Evolutionary conservation across 306 rosid species (phyloP).

Genomic region (Cucurbita pepo): DNA sequence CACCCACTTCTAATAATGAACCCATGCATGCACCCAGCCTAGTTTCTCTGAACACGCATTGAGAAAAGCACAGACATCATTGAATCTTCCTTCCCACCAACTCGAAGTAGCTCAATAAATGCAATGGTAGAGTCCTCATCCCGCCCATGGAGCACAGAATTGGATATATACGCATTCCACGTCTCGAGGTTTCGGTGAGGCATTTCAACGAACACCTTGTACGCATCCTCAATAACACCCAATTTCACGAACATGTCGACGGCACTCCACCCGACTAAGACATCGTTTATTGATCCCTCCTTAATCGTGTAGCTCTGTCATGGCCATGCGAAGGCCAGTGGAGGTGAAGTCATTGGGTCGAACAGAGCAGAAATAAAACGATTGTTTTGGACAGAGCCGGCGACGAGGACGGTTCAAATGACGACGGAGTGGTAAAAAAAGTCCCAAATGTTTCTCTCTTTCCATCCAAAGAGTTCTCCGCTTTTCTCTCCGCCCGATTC

Average conservation of each 20-base stretch:
- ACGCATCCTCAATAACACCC: slow-evolving; percentile 37
- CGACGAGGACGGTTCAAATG: slow-evolving; percentile 74
- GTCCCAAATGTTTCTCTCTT: neutral
- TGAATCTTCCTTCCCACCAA: slow-evolving; percentile 39
- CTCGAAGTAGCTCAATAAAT: slow-evolving; percentile 39
- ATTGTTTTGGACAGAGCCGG: slow-evolving; percentile 60
- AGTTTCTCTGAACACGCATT: slow-evolving; percentile 54
- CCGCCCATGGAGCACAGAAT: slow-evolving; percentile 48
- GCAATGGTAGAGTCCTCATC: slow-evolving; percentile 21
- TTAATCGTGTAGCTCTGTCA: slow-evolving; percentile 13
- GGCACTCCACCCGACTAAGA: slow-evolving; percentile 72
- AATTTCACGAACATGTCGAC: slow-evolving; percentile 67
- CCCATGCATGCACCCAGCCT: slow-evolving; percentile 45
- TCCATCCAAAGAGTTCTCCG: neutral
- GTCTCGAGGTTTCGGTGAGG: slow-evolving; percentile 52
- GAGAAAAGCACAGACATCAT: slow-evolving; percentile 63
- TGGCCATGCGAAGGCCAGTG: slow-evolving; percentile 26
- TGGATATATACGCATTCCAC: slow-evolving; percentile 75
- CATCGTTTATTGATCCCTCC: slow-evolving; percentile 46
- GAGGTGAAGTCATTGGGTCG: slow-evolving; percentile 76
- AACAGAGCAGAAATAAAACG: slow-evolving; percentile 39
- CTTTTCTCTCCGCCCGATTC: neutral
- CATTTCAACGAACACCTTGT: slow-evolving; percentile 61
- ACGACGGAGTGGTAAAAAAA: slow-evolving; percentile 41
- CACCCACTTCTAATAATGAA: slow-evolving; percentile 33